Evolutionary conservation across 208 protist species (phyloP), one percentile per base, ranked within the genome.

Genomic region (Wallacemonas sp.): DNA sequence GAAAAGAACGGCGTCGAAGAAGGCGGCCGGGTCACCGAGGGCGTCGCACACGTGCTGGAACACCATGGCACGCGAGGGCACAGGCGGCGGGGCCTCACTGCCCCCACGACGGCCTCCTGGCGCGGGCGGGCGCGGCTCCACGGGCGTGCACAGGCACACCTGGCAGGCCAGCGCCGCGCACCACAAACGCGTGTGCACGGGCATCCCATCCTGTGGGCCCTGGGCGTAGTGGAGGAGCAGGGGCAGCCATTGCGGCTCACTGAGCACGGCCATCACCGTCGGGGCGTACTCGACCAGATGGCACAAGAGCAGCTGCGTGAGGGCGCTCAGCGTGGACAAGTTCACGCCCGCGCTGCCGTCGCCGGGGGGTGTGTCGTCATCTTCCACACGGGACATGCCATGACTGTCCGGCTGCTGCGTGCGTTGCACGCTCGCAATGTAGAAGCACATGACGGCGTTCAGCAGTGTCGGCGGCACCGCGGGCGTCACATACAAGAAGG

Each of bases 1-100:
- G 31, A 91, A 88, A n/a, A 92, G 63, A 38, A 92, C 55, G 59
- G 72, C 86, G 61, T 91, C 85, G 45, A 95, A 82, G 14, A 87
- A 74, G 10, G 65, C 41, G 8, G 70, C 57, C n/a, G 52, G 52
- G 1, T 81, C 74, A 20, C 89, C 89, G 0, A 95, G 63, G 16
- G 67, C n/a, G 31, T 80, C 76, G 29, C 76, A 31, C 67, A 95
- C 89, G 7, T 67, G 74, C 36, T 83, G 70, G 48, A 82, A 52
- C 14, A 92, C 59, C 20, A 57, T 42, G 41, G 20, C 55, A 16
- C 62, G 67, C 10, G 38, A 67, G 12, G 32, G 29, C 23, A 22
- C 65, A 5, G 20, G 65, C 46, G 4, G 59, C 57, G 26, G 61
- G 20, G 22, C 38, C n/a, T 11, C 16, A 5, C 23, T n/a, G 22